These are phyloP conservation scores for Arthrobotrys sinensis DNA, from an alignment of 2,329 filamentous ascomycete species.

Conservation along the genomic window DNA sequence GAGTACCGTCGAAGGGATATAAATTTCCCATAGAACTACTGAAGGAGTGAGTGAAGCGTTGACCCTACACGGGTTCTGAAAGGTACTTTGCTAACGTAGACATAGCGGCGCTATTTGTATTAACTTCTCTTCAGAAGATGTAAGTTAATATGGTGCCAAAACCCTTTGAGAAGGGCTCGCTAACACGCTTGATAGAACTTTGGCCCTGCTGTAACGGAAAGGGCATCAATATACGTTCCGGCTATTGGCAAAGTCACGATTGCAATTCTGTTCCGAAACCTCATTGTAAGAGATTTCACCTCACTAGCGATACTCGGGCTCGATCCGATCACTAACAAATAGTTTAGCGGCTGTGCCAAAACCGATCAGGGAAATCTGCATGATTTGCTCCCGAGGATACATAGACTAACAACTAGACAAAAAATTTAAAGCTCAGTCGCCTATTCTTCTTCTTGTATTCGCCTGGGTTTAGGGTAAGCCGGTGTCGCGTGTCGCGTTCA, in stretches of 20 bases:
- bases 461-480: not conserved
- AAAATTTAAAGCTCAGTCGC: not conserved
- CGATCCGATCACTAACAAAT: conserved; percentile 13
- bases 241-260: conserved; percentile 99
- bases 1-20: conserved; percentile 88
- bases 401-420: conserved; percentile 18
- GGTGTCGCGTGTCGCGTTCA: conserved; percentile 11
- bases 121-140: conserved; percentile 93
- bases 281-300: conserved; percentile 77
- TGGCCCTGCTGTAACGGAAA: conserved; percentile 89
- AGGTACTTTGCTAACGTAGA: conserved; percentile 9
- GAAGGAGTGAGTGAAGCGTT: conserved; percentile 72
- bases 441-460: not conserved
- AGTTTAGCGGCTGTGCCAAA: conserved; percentile 37
- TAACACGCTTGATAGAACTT: conserved; percentile 77
- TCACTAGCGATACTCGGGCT: not conserved
- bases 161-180: not conserved
- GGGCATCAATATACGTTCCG: conserved; percentile 95
- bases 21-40: conserved; percentile 89
- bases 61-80: not conserved
- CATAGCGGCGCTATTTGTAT: conserved; percentile 87
- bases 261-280: conserved; percentile 87
- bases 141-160: conserved; percentile 54
- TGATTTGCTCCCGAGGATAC: not conserved
- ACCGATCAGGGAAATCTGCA: conserved; percentile 24